These are phyloP conservation scores for Coemansia sp. DNA, from an alignment of 192 early-diverging fungal genomes.

Conservation along the genomic window DNA sequence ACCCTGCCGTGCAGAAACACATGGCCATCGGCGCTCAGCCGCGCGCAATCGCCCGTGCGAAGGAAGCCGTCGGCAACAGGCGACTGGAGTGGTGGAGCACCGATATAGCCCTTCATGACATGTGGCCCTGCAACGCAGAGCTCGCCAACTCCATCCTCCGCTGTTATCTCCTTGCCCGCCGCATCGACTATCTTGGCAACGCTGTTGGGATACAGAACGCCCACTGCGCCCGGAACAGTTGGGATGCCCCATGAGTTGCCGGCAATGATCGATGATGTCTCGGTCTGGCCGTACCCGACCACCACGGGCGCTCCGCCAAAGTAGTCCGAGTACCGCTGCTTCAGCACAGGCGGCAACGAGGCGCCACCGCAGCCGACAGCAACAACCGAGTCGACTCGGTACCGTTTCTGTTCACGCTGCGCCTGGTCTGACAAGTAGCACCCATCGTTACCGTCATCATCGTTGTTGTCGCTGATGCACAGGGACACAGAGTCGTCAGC, in stretches of 20 bases:
- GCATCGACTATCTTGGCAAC: constrained; percentile 34
- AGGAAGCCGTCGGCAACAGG: constrained; percentile 75
- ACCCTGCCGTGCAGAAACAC: constrained; percentile 69
- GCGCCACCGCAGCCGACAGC: constrained; percentile 41
- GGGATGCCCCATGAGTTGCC: constrained; percentile 12
- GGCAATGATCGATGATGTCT: constrained; percentile 25
- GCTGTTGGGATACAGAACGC: constrained; percentile 41
- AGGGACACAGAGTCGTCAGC: neutral
- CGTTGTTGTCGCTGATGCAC: neutral
- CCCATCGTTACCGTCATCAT: neutral
- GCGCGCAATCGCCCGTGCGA: constrained; percentile 77
- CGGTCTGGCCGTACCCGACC: constrained; percentile 38
- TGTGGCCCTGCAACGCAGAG: constrained; percentile 81
- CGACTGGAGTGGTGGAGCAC: constrained; percentile 57
- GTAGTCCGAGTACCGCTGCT: constrained; percentile 13
- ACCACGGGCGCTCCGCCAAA: constrained; percentile 20
- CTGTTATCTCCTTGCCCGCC: constrained; percentile 61
- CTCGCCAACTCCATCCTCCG: constrained; percentile 61
- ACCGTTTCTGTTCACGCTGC: neutral
- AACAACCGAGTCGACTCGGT: constrained; percentile 22
- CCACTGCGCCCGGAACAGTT: constrained; percentile 17
- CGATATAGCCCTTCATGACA: constrained; percentile 83
- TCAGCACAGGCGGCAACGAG: constrained; percentile 12
- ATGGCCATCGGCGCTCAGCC: constrained; percentile 60
- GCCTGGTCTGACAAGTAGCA: neutral